Evolutionary conservation across 1,139 yeast genomes (phyloP), one percentile per base, ranked within the genome.

Genomic region (Hyphopichia wangnamkhiaoensis): DNA sequence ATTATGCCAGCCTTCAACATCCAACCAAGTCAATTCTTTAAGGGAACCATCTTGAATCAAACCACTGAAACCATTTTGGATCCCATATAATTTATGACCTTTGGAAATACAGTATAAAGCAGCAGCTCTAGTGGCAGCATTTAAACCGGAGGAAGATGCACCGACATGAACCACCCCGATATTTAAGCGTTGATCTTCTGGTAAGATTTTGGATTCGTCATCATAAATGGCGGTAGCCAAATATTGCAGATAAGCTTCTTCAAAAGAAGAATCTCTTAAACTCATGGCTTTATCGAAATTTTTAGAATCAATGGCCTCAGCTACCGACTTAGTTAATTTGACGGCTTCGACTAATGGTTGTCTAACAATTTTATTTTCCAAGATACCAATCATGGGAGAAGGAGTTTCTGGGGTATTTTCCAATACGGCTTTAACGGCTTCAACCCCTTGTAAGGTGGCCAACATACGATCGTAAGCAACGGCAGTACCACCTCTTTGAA

Each of bases 401-500:
- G 97, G 97, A 3, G 95, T 85, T 1, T 82, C 91, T 19, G 96
- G 95, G 7, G 95, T 86, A 39, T 84, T 74, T 41, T 86, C 93
- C 54, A 93, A 75, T 29, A 90, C 95, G 5, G 98, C 98, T 47
- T 84, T 83, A 37, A 93, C 95, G 9, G 98, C 98, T 58, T 91
- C 98, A 25, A 91, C 96, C 62, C 98, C 98, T 72, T 93, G 98
- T 52, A 91, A 63, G 17, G 98, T 91, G 24, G 97, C 96, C 48
- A 93, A 68, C 59, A 86, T 67, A 56, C 98, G 80, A 63, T 93
- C 98, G 58, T 74, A 84, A 3, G 98, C 97, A 40, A 90, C 96
- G 3, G 98, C 97, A 32, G 95, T 78, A 61, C 98, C 98, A 68
- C 98, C 98, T 68, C 98, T 82, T 72, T 93, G 98, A 37, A 93